A percentile compares a stretch with the other conserved stretches of the same genome.
Conservation (phyloP, 2,329 filamentous ascomycete species). For the Fusarium sp. region DNA sequence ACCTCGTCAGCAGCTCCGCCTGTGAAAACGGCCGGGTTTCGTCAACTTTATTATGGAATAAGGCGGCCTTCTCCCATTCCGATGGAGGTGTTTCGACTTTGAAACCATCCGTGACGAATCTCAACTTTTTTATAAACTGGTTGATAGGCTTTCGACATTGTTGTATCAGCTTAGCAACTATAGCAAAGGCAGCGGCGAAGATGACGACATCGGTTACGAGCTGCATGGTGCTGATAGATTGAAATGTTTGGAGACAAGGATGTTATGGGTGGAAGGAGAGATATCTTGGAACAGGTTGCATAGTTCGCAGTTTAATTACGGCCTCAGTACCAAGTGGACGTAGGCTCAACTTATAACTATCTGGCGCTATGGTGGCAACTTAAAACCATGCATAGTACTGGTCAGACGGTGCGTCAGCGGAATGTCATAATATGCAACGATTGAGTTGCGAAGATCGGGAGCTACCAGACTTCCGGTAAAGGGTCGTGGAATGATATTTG, state of each 20-base stretch:
- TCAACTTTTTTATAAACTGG: not conserved
- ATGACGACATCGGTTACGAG: not conserved
- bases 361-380: not conserved
- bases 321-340: not conserved
- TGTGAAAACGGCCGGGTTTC: not conserved
- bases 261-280: not conserved
- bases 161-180: not conserved
- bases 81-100: not conserved
- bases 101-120: too few species aligned
- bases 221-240: not conserved
- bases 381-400: not conserved
- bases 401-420: not conserved
- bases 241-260: not conserved
- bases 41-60: not conserved
- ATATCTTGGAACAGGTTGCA: accelerated
- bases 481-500: not conserved
- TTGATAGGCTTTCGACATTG: not conserved
- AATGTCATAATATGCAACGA: not conserved
- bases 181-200: not conserved
- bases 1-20: not conserved
- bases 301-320: not conserved
- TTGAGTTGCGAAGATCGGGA: too few species aligned
- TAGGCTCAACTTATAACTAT: not conserved
- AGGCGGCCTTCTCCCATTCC: not conserved
- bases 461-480: not conserved